Evolutionary conservation across 2,329 filamentous ascomycete species (phyloP), one percentile per base, ranked within the genome.

Genomic region (Arthrobotrys megalospora): DNA sequence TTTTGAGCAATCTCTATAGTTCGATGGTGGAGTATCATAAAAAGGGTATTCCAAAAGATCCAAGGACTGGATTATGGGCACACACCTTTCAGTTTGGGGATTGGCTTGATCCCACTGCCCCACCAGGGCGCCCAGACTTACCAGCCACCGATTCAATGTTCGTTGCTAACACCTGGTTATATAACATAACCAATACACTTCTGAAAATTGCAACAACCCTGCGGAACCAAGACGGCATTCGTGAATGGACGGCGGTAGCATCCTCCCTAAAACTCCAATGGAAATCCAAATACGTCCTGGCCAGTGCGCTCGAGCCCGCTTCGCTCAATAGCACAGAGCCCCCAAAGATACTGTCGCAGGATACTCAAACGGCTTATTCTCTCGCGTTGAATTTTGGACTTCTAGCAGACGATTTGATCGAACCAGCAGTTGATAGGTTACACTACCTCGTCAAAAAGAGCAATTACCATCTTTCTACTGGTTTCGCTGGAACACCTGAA

Each of bases 21-120:
- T 85, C 85, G 0, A 85, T 86, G 80, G 82, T 82, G 43, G 82
- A 82, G 0, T 88, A 86, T 85, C 71, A 87, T 0, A 83, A 84
- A 77, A 83, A 77, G 24, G 84, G 83, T 6, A 84, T 85, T 45
- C 83, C 80, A 2, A 81, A 82, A n/a, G 84, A 80, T 55, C 43
- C 48, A 21, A 66, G 67, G 0, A 83, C 81, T 6, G 84, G 85
- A 1, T 82, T 88, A 0, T 88, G 87, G 86, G 80, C 84, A 52
- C 81, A 80, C 28, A 71, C 75, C 8, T 83, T 82, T 52, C 86
- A 87, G 72, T 84, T 84, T 41, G 83, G 86, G 34, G 87, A 88
- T 78, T 88, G 87, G 87, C 83, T 88, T 1, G 87, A 87, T 67
- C 87, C 87, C 0, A 83, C 83, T 2, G 84, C 87, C 0, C 86